Base-by-base conservation (phyloP, 129 eudicot genomes). In the Erigeron canadensis region DNA sequence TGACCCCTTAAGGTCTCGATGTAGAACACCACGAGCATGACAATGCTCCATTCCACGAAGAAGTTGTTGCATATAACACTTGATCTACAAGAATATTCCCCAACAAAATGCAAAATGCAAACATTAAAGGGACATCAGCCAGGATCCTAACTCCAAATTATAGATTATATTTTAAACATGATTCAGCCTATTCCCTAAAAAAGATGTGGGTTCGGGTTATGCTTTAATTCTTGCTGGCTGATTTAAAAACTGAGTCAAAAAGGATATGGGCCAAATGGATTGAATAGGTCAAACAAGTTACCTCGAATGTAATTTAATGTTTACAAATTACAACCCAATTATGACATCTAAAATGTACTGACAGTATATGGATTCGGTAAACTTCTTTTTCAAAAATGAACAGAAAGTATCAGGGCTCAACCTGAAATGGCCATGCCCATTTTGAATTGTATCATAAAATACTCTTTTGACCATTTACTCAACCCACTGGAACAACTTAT, bases 1-100 rank as follows among this genome's bases (percentile, higher is more conserved):
- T 66, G 98, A 79, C 68, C 96, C 96, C 91, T 93, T 93, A 37
- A 93, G 82, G 77, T 93, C 98, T 23, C 98, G 95, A 70, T 93
- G 98, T 28, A 93, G 89, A 58, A 93, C 44, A 21, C 95, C 96
- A 45, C 89, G 96, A 62, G 78, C 70, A 73, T 93, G 98, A 58
- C 98, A 93, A 68, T 93, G 96, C 79, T 89, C 95, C 47, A 93
- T 82, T 71, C 98, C 98, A 53, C 59, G 67, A 67, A 93, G 80
- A 75, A 93, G 61, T 81, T 93, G 98, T 65, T 88, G 84, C 88
- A 87, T 84, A 56, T 85, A 93, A 78, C 98, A 93, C 82, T 93
- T 93, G 40, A 93, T 83, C 98, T 93, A 82, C 79, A 77, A 63
- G 43, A 12, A 12, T 48, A 80, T 39, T 19, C 44, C 45, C 28